Percentiles rank a stretch among this genome's conserved stretches.
Evolutionary conservation across 441 rosid species (phyloP).

Genomic region (Theobroma grandiflorum): DNA sequence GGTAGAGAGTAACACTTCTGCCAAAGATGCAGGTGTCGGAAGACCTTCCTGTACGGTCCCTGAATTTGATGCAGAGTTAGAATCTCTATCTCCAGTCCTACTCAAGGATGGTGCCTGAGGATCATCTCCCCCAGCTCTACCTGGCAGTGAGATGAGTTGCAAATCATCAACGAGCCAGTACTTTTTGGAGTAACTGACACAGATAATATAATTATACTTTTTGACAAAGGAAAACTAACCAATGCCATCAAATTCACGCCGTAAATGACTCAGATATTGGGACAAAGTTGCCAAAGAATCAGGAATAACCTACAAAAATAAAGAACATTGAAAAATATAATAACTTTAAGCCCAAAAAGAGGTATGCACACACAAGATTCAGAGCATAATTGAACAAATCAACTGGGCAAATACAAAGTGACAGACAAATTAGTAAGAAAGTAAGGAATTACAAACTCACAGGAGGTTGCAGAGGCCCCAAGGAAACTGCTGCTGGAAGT

Average conservation of each 20-base stretch:
- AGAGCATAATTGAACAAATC: not conserved
- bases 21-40: constrained; percentile 78
- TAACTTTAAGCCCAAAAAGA: constrained; percentile 8
- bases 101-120: constrained; percentile 39
- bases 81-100: constrained; percentile 47
- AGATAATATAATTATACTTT: constrained; percentile 13
- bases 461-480: constrained; percentile 66
- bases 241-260: constrained; percentile 54
- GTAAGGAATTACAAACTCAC: constrained; percentile 48
- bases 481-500: constrained; percentile 57
- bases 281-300: constrained; percentile 76
- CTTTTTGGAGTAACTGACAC: constrained; percentile 1
- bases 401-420: not conserved
- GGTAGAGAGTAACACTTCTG: constrained; percentile 61
- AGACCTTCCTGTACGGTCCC: constrained; percentile 53
- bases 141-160: constrained; percentile 43
- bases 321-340: constrained; percentile 23
- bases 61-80: constrained; percentile 41
- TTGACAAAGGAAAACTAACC: constrained; percentile 45
- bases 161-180: constrained; percentile 31
- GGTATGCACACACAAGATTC: constrained; percentile 15
- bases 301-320: constrained; percentile 59
- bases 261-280: constrained; percentile 58
- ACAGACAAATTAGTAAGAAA: not conserved
- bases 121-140: constrained; percentile 45